These are phyloP conservation scores for Beauveria asiatica DNA, from an alignment of 2,329 filamentous ascomycete species.

Conservation along the genomic window DNA sequence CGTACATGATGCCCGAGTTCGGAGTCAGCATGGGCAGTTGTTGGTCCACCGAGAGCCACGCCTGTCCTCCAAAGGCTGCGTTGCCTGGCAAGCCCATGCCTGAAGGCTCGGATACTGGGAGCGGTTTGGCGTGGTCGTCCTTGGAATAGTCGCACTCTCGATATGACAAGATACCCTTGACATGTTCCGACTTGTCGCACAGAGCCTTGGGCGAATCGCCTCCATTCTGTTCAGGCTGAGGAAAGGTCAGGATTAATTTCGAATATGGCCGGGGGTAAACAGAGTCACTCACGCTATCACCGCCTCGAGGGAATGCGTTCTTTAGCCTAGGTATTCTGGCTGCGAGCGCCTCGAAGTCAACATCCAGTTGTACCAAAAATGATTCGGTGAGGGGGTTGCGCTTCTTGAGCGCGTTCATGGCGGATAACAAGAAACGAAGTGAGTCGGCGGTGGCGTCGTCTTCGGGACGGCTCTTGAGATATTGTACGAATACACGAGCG, in stretches of 20 bases:
- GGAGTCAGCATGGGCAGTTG: conserved; percentile 29
- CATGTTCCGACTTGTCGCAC: conserved; percentile 28
- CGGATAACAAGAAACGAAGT: conserved; percentile 80
- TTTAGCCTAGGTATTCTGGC: conserved; percentile 51
- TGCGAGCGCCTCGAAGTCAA: conserved; percentile 73
- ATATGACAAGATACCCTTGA: conserved; percentile 36
- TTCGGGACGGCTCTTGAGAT: conserved; percentile 85
- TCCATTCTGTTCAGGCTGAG: conserved; percentile 11
- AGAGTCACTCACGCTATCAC: conserved; percentile 36
- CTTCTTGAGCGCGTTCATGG: conserved; percentile 81
- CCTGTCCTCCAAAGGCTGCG: conserved; percentile 21
- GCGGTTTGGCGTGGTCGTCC: conserved; percentile 33
- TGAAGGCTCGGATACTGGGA: conserved; percentile 1
- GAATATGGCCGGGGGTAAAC: too few species aligned
- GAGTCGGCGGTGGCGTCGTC: conserved; percentile 72
- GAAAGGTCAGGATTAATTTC: not conserved
- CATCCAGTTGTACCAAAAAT: conserved; percentile 85
- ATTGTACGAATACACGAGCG: conserved; percentile 89
- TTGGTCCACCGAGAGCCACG: conserved; percentile 34
- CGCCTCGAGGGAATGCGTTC: conserved; percentile 44
- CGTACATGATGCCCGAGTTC: conserved; percentile 25
- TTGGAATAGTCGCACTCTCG: conserved; percentile 36
- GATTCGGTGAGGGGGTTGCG: conserved; percentile 90
- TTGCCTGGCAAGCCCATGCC: conserved; percentile 2
- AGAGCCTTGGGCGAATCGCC: conserved; percentile 15